Evolutionary conservation across 805 yeast species (phyloP).

Genomic region (Kuraishia ogatae): DNA sequence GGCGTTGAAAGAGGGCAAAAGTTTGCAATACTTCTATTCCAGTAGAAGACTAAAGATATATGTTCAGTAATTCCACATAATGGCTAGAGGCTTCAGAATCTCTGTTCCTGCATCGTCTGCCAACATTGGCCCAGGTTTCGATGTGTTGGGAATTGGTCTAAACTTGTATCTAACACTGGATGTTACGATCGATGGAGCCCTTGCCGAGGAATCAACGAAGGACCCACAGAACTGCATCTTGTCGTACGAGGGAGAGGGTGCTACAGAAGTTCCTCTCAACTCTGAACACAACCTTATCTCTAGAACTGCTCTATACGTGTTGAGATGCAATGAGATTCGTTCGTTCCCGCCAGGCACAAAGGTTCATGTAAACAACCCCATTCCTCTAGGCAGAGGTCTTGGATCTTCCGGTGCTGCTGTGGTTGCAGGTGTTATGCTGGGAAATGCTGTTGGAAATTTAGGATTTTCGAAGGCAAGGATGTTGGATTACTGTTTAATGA

Average conservation of each 20-base stretch:
- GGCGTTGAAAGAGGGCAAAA: not conserved
- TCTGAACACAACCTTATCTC: conserved; percentile 84
- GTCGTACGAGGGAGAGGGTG: conserved; percentile 69
- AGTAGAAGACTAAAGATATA: too few species aligned
- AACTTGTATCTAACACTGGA: conserved; percentile 62
- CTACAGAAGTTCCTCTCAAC: conserved; percentile 65
- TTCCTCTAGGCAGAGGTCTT: conserved; percentile 93
- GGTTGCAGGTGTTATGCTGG: conserved; percentile 91
- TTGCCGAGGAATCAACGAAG: conserved; percentile 32
- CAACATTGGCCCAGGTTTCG: conserved; percentile 97
- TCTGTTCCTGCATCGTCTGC: conserved; percentile 96
- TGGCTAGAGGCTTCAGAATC: conserved; percentile 46
- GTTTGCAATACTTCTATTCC: too few species aligned
- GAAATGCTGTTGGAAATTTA: conserved; percentile 73
- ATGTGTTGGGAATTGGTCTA: conserved; percentile 89
- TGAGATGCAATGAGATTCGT: conserved; percentile 72
- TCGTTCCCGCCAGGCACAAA: conserved; percentile 79
- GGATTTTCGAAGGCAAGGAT: conserved; percentile 70
- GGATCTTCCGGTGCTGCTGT: conserved; percentile 99
- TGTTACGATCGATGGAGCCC: conserved; percentile 51
- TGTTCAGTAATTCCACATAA: conserved; percentile 8
- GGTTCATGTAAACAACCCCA: conserved; percentile 78
- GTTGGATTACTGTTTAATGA: conserved; percentile 92
- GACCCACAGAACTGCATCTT: conserved; percentile 67
- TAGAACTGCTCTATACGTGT: conserved; percentile 83